phyloP scores from a whole-genome alignment of 495 filamentous ascomycete genomes.

The Friedmanniomyces simplex region DNA sequence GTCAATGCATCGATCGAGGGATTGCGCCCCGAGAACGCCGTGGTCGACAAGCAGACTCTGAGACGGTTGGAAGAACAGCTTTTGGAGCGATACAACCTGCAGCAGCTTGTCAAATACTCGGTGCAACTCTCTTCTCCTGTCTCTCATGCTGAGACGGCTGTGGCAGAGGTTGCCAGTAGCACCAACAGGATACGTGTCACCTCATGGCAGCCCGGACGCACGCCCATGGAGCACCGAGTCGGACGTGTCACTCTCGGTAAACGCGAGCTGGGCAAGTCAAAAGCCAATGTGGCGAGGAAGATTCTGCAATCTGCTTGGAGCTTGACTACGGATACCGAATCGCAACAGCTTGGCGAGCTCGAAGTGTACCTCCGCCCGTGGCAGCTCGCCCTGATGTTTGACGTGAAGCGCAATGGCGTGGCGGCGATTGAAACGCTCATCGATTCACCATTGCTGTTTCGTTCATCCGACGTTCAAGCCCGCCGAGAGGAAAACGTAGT shows the following conservation, averaged over 20 bases:
- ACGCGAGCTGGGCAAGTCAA: constrained; percentile 3
- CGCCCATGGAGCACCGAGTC: constrained; percentile 7
- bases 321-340: constrained; percentile 2
- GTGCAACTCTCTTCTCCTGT: background rate
- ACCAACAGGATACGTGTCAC: background rate
- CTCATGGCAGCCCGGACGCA: constrained; percentile 9
- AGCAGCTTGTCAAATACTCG: constrained; percentile 10
- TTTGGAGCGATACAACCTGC: constrained; percentile 4
- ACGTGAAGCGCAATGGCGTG: background rate
- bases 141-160: background rate
- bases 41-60: constrained; percentile 4
- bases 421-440: background rate
- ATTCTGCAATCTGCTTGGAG: constrained; percentile 15
- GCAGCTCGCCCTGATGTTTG: constrained; percentile 14
- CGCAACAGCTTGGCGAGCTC: constrained; percentile 9
- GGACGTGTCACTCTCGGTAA: background rate
- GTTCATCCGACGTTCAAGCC: constrained; percentile 1
- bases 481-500: constrained; percentile 8
- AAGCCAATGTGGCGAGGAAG: constrained; percentile 3
- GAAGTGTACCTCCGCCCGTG: constrained; percentile 6
- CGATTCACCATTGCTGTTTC: constrained; percentile 7
- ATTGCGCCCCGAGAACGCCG: constrained; percentile 7
- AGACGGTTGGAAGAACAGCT: background rate
- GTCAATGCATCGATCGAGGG: constrained; percentile 17
- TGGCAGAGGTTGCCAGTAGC: background rate